Base-by-base conservation (phyloP, 495 filamentous ascomycete species). In the Penicillium fimorum region DNA sequence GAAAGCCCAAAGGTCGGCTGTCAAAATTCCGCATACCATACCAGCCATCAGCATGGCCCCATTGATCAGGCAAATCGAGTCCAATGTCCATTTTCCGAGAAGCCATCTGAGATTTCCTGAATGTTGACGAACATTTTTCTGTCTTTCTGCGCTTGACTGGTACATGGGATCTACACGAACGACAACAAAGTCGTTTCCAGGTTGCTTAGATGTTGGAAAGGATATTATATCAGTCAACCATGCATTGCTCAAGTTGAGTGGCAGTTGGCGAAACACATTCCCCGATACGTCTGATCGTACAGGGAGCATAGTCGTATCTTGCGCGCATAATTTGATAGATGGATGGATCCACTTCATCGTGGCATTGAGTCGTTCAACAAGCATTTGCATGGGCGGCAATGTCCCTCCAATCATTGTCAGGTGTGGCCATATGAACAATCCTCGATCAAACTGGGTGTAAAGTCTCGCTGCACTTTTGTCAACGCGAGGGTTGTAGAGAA, bases 391-490 rank as follows among this genome's bases (percentile, higher is more conserved):
- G 3, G 68, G 60, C 3, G 64, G 58, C 5, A 70, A 47, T 6
- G 64, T 68, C 13, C 60, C 66, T 20, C 68, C 68, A 22, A 70
- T 59, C 68, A 69, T 69, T n/a, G 56, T 69, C 25, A 56, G 61
- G 48, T 70, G 68, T 30, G 68, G 68, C 68, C 68, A 70, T 46
- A 50, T 64, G 46, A 69, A 70, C 32, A 59, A 45, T 5, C 54
- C 57, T 15, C 50, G 50, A 54, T 70, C 68, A 27, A 53, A 67
- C 49, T 70, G 66, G 4, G 62, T 61, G n/a, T 70, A 70, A 0
- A 70, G 54, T 17, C 60, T 51, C n/a, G 68, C 66, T 10, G 68
- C 63, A 32, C 61, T 65, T 4, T 57, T 44, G 37, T 60, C 57
- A 20, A 64, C 68, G 8, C 68, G 66, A 3, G 67, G 66, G 49